A percentile compares a stretch with the other conserved stretches of the same genome.
Evolutionary conservation across 2,329 filamentous ascomycete species (phyloP).

Genomic region (Sporothrix curviconia): DNA sequence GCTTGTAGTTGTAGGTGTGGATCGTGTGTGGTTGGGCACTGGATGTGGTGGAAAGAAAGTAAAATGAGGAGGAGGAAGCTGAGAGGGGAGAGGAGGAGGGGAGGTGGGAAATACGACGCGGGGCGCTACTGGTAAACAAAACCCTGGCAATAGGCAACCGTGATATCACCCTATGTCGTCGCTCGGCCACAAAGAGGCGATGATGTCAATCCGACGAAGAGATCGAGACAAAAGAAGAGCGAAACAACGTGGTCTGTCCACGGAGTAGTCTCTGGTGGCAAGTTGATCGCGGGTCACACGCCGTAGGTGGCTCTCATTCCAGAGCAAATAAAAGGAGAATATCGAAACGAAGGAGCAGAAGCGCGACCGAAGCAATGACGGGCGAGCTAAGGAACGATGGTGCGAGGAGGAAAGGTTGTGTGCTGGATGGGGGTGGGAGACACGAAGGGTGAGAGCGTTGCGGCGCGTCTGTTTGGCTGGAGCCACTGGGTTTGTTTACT

Average conservation of each 20-base stretch:
- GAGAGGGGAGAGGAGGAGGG: not conserved
- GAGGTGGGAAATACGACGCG: not conserved
- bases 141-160: not conserved
- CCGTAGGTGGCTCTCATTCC: slow-evolving; percentile 3
- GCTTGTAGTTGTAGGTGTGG: not conserved
- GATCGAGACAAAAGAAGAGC: not conserved
- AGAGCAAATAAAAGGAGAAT: not conserved
- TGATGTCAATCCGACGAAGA: too few relatives aligned
- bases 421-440: not conserved
- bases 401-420: not conserved
- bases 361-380: not conserved
- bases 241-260: not conserved
- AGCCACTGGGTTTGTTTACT: slow-evolving; percentile 21
- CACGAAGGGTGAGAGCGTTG: not conserved
- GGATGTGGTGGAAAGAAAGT: not conserved
- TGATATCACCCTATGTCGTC: not conserved
- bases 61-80: not conserved
- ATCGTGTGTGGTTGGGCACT: not conserved
- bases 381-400: not conserved
- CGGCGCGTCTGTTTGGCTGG: slow-evolving; percentile 11
- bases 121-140: not conserved
- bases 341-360: not conserved
- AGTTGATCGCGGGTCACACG: not conserved
- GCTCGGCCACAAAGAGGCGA: not conserved
- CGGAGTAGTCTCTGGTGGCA: not conserved